A percentile compares a stretch with the other conserved stretches of the same genome.
Evolutionary conservation across 495 filamentous ascomycete genomes (phyloP).

Genomic region (Penicillium angulare): DNA sequence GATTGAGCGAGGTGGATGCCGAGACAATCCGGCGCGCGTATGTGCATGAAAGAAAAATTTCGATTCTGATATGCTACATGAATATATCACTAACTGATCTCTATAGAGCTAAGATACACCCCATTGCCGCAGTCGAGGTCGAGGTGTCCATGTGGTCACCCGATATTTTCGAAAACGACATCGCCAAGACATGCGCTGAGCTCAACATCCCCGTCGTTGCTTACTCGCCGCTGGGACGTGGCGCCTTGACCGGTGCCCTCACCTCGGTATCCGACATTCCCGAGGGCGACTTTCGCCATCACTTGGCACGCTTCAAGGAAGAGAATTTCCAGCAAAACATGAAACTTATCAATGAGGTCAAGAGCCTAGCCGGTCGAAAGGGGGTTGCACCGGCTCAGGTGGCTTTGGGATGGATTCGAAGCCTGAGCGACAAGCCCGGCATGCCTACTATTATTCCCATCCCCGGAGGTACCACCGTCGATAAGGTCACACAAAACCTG

Average conservation of each 20-base stretch:
- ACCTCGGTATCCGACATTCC: slow-evolving; percentile 61
- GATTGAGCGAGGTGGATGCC: slow-evolving; percentile 69
- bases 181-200: slow-evolving; percentile 69
- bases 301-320: slow-evolving; percentile 62
- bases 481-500: slow-evolving; percentile 48
- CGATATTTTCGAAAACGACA: slow-evolving; percentile 70
- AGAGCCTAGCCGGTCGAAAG: slow-evolving; percentile 66
- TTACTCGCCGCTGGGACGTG: slow-evolving; percentile 56
- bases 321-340: slow-evolving; percentile 73
- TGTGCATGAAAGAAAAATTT: slow-evolving; percentile 7
- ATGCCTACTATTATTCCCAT: slow-evolving; percentile 78
- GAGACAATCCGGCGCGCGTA: slow-evolving; percentile 71
- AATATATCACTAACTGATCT: slow-evolving; percentile 8
- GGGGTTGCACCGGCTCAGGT: slow-evolving; percentile 72
- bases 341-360: slow-evolving; percentile 63
- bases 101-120: slow-evolving; percentile 55
- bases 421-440: slow-evolving; percentile 55
- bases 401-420: slow-evolving; percentile 70
- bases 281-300: slow-evolving; percentile 51
- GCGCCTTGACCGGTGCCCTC: slow-evolving; percentile 60
- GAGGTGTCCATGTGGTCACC: slow-evolving; percentile 72
- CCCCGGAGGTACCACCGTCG: slow-evolving; percentile 60
- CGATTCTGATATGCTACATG: not conserved
- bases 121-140: slow-evolving; percentile 73
- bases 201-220: slow-evolving; percentile 71